A percentile compares a stretch with the other conserved stretches of the same genome.
These are phyloP conservation scores for Penicillium cosmopolitanum DNA, from an alignment of 495 filamentous ascomycete species.

Conservation along the genomic window DNA sequence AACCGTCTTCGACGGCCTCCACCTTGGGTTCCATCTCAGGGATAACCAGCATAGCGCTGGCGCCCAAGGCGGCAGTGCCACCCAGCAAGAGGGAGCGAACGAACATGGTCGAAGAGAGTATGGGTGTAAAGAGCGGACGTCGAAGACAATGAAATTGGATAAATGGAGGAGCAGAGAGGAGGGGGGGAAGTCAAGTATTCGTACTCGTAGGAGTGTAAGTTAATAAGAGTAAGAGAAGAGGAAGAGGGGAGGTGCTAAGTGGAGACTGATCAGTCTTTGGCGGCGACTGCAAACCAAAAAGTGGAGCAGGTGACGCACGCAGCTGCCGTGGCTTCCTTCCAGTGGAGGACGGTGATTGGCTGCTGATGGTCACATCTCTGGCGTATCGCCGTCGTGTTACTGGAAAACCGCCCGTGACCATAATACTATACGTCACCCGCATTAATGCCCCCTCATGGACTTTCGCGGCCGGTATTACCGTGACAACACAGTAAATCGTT, in stretches of 20 bases:
- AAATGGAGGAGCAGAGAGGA: not conserved
- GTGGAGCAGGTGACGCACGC: constrained; percentile 39
- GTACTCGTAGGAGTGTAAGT: constrained; percentile 4
- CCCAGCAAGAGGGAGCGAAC: constrained; percentile 47
- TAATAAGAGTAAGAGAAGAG: not conserved
- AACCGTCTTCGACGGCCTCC: constrained; percentile 30
- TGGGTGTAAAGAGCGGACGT: constrained; percentile 27
- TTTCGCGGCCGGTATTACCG: not conserved
- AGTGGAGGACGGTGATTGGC: constrained; percentile 17
- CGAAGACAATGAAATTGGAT: constrained; percentile 15
- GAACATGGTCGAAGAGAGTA: constrained; percentile 41
- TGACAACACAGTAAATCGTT: not conserved
- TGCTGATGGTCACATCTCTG: not conserved
- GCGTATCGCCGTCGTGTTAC: not conserved
- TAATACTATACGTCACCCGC: constrained; percentile 3
- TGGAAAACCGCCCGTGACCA: not conserved
- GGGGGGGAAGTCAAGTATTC: constrained; percentile 1
- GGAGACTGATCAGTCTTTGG: constrained; percentile 20
- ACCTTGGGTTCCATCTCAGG: constrained; percentile 42
- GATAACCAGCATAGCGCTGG: constrained; percentile 52
- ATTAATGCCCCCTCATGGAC: not conserved
- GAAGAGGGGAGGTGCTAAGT: constrained; percentile 17
- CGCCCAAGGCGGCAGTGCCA: constrained; percentile 45
- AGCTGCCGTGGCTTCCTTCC: constrained; percentile 23
- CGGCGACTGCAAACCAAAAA: constrained; percentile 17